Percentiles rank a stretch among this genome's conserved stretches.
Conservation (phyloP, 148 eudicot genomes). For the Cornus suecica region DNA sequence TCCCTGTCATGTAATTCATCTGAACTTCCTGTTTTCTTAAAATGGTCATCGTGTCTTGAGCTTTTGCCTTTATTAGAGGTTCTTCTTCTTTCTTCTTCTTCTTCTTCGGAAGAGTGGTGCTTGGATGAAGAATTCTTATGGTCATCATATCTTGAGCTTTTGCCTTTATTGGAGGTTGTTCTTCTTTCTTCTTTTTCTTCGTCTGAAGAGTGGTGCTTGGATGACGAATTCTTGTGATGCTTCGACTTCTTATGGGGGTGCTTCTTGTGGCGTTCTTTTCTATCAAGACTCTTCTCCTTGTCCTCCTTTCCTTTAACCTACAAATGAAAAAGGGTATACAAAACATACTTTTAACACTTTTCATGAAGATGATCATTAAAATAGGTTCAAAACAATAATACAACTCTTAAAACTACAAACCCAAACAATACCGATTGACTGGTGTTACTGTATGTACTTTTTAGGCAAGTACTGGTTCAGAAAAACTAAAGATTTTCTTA, state of each 20-base stretch:
- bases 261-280: constrained; percentile 38
- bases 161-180: constrained; percentile 40
- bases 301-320: constrained; percentile 67
- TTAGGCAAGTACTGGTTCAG: neutral
- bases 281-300: constrained; percentile 40
- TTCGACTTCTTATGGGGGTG: constrained; percentile 46
- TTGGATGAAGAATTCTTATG: constrained; percentile 49
- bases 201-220: constrained; percentile 45
- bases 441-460: neutral
- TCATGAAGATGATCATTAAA: neutral
- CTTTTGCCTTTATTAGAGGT: constrained; percentile 29
- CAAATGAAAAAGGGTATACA: constrained; percentile 14
- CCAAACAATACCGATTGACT: neutral
- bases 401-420: neutral
- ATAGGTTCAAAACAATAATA: neutral
- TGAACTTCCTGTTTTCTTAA: constrained; percentile 24
- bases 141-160: constrained; percentile 26
- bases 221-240: constrained; percentile 49
- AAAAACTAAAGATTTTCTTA: too few relatives aligned
- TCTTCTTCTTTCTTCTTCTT: constrained; percentile 33
- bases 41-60: constrained; percentile 20
- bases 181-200: constrained; percentile 32
- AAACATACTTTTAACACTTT: neutral
- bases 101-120: constrained; percentile 36
- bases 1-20: constrained; percentile 34